Evolutionary conservation across 495 filamentous ascomycete genomes (phyloP).

Genomic region (Trichoderma asperelloides): DNA sequence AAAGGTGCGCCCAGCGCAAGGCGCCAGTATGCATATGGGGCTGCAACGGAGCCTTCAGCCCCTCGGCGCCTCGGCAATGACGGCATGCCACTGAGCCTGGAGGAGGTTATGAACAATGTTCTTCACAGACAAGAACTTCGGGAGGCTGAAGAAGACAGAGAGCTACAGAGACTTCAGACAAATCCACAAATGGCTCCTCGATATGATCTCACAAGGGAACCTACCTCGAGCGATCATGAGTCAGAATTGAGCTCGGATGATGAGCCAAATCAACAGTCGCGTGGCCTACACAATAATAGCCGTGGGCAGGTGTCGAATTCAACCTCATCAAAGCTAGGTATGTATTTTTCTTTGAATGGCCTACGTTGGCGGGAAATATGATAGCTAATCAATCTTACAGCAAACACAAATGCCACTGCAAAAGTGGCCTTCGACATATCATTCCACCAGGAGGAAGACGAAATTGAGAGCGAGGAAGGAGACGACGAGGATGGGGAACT

Average conservation of each 20-base stretch:
- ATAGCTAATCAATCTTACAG: not conserved
- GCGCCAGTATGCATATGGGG: slow-evolving; percentile 7
- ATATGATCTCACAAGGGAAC: not conserved
- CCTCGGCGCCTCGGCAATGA: not conserved
- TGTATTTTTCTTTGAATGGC: not conserved
- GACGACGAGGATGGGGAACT: slow-evolving; percentile 1
- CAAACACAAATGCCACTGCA: not conserved
- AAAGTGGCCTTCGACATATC: not conserved
- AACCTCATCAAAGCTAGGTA: not conserved
- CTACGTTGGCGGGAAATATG: no score
- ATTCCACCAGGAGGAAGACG: not conserved
- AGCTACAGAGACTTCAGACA: not conserved
- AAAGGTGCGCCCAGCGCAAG: not conserved
- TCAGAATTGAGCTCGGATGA: not conserved
- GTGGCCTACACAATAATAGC: not conserved
- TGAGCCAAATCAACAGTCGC: not conserved
- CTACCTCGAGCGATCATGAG: not conserved
- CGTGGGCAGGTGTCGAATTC: not conserved
- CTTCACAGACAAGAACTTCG: slow-evolving; percentile 2
- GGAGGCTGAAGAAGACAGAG: not conserved
- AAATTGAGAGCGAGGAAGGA: not conserved
- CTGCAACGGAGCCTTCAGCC: not conserved
- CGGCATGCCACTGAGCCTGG: not conserved
- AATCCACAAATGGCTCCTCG: not conserved
- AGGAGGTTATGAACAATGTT: not conserved